A percentile compares a stretch with the other conserved stretches of the same genome.
phyloP scores from a whole-genome alignment of 1,139 yeast genomes.

The Suhomyces bolitotheri region DNA sequence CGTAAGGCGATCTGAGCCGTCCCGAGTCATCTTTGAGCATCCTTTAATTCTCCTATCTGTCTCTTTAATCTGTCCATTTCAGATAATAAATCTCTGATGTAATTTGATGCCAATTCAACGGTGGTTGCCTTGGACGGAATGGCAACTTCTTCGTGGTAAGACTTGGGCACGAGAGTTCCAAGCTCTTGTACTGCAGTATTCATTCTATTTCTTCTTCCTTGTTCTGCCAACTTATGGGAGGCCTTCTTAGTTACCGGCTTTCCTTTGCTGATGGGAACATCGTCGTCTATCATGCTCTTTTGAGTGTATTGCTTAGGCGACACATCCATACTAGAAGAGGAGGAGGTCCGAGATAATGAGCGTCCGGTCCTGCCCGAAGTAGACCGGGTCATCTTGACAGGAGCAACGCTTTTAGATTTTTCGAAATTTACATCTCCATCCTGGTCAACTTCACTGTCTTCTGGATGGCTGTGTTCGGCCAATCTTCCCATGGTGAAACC shows the following conservation, averaged over 20 bases:
- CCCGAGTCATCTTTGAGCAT: not conserved
- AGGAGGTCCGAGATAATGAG: constrained; percentile 15
- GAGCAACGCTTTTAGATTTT: constrained; percentile 5
- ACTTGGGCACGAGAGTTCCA: constrained; percentile 65
- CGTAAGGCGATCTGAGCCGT: no score
- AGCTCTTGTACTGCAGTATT: constrained; percentile 81
- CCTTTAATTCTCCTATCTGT: not conserved
- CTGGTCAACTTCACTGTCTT: constrained; percentile 14
- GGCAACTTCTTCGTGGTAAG: constrained; percentile 54
- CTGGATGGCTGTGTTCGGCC: constrained; percentile 36
- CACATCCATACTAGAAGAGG: constrained; percentile 21
- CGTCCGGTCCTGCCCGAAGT: constrained; percentile 11
- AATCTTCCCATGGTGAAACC: constrained; percentile 52
- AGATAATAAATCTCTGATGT: constrained; percentile 54
- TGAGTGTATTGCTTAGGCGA: constrained; percentile 15
- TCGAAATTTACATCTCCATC: constrained; percentile 8
- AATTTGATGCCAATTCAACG: constrained; percentile 81
- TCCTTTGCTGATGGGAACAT: constrained; percentile 11
- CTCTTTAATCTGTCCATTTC: constrained; percentile 34
- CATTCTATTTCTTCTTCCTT: constrained; percentile 91
- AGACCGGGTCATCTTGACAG: constrained; percentile 8
- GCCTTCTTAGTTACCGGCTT: constrained; percentile 57
- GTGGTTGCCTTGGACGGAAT: constrained; percentile 91
- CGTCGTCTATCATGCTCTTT: constrained; percentile 19
- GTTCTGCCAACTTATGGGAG: constrained; percentile 92